These are phyloP conservation scores for Anaeromyces robustus DNA, from an alignment of 192 early-diverging fungal genomes.

Conservation along the genomic window DNA sequence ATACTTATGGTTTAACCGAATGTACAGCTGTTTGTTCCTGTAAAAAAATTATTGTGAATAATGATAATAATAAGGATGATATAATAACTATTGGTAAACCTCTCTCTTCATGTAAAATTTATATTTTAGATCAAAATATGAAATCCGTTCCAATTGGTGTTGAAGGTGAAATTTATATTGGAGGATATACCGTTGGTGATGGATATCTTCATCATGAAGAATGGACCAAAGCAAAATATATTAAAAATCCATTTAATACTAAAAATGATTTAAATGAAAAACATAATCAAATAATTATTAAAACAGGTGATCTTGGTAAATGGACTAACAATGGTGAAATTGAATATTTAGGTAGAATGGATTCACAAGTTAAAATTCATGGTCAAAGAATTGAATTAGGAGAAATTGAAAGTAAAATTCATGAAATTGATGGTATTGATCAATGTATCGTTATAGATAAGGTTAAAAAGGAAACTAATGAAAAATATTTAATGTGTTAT, in stretches of 20 bases:
- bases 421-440: too few relatives aligned
- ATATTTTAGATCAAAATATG: not conserved
- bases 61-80: too few relatives aligned
- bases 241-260: too few relatives aligned
- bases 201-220: not conserved
- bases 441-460: too few relatives aligned
- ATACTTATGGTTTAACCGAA: too few relatives aligned
- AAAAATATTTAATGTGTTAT: too few relatives aligned
- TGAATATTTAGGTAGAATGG: slow-evolving; percentile 15
- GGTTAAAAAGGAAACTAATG: too few relatives aligned
- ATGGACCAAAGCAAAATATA: not conserved
- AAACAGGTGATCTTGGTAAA: too few relatives aligned
- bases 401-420: slow-evolving; percentile 8
- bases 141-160: not conserved
- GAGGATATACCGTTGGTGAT: not conserved
- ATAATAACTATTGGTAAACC: not conserved
- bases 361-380: slow-evolving; percentile 33
- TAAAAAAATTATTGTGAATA: too few relatives aligned
- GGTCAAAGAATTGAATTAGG: slow-evolving; percentile 24
- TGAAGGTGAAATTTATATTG: not conserved
- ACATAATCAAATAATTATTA: too few relatives aligned
- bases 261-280: too few relatives aligned
- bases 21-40: too few relatives aligned
- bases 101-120: not conserved
- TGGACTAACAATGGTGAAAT: not conserved